A percentile compares a stretch with the other conserved stretches of the same genome.
Conservation (phyloP, 441 rosid species). For the Mallotus japonicus region DNA sequence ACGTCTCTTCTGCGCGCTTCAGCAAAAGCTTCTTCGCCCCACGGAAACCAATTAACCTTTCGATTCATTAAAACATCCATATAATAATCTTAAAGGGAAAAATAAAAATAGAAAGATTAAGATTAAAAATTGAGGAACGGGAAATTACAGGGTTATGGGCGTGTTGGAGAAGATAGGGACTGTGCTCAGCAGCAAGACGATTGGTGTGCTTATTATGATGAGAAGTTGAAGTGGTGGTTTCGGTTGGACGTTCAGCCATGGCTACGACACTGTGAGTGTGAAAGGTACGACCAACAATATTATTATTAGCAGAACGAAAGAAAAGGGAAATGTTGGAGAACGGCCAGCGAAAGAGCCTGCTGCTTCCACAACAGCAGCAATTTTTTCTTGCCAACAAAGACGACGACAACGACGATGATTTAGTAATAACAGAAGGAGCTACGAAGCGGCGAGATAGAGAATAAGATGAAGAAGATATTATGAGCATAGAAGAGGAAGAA, state of each 20-base stretch:
- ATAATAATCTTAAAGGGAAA: not conserved
- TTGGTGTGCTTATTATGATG: constrained; percentile 44
- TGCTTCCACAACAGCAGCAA: too few species aligned
- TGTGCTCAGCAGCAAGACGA: constrained; percentile 85
- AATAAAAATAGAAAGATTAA: not conserved
- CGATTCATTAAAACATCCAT: not conserved
- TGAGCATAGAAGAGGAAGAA: constrained; percentile 32
- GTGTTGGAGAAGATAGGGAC: constrained; percentile 95
- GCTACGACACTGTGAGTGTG: constrained; percentile 40
- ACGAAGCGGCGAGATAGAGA: constrained; percentile 17
- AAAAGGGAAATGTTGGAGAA: too few species aligned
- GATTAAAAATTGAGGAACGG: not conserved
- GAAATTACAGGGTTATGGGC: constrained; percentile 75
- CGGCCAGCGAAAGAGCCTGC: too few species aligned
- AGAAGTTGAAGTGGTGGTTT: constrained; percentile 34
- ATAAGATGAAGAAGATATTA: constrained; percentile 23
- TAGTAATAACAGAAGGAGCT: not conserved
- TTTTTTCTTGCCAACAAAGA: too few species aligned
- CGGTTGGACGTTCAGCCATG: constrained; percentile 58
- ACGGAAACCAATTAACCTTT: constrained; percentile 94
- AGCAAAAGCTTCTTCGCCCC: constrained; percentile 93
- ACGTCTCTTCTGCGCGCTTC: constrained; percentile 76
- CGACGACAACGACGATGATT: not conserved
- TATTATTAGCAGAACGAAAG: constrained; percentile 17
- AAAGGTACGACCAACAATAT: constrained; percentile 29